Base-by-base conservation (phyloP, 2,329 filamentous ascomycete species). In the Fusarium algeriense region DNA sequence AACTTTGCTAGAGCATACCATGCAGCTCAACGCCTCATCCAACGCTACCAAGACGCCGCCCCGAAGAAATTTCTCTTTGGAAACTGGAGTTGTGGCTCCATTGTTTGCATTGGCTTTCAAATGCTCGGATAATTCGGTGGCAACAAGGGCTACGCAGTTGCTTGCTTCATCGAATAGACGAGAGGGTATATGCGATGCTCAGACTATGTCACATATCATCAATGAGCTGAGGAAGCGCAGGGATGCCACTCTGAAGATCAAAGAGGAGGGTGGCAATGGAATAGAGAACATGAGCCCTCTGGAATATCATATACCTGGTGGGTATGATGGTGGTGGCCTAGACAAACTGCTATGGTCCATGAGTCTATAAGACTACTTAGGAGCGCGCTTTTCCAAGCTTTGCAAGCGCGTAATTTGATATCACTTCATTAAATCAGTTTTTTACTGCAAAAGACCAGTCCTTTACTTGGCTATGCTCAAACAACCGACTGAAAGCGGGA, bases 161-260 rank as follows among this genome's bases (percentile, higher is more conserved):
- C 70, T 73, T 13, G 40, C 57, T 13, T 38, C 44, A 1, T 70
- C 53, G 4, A 38, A 63, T 7, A 65, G 70, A 46, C 56, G 70
- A 12, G 70, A 73, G 15, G 70, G 70, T 5, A 14, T 73, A 14
- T 73, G 73, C n/a, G 70, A 73, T 40, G 57, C 69, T 6, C 48
- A 38, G 23, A 50, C 49, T 6, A 62, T 73, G 62, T 50, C 61
- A 8, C 30, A 10, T 1, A 63, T 73, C 12, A 41, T 73, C 13
- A 30, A 46, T 9, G 14, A 45, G 1, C 28, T 73, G 1, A 48
- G n/a, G 9, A 20, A 15, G 4, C 50, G 34, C 7, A 55, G 48
- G 17, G 63, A 66, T 3, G 4, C 17, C 2, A 23, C 9, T 10
- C 10, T 7, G 3, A 7, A 13, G 2, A 12, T 26, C 1, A 26